Base-by-base conservation (phyloP, 1,284 basidiomycete genomes). In the Cystobasidium sp. region DNA sequence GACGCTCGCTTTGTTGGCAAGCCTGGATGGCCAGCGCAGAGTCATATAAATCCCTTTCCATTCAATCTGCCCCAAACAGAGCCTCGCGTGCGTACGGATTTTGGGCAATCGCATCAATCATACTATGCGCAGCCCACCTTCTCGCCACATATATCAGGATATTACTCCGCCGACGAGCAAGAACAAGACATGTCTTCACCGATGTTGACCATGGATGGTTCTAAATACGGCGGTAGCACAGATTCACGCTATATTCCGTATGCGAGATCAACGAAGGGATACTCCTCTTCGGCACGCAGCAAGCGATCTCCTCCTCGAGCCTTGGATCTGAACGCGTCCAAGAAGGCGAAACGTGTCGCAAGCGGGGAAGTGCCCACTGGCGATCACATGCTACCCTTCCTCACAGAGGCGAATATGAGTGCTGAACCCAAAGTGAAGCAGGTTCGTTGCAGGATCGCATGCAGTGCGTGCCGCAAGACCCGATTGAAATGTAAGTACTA, bases 391-490 rank as follows among this genome's bases (percentile, higher is more conserved):
- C 44, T 16, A 14, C 31, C 16, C 69, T 52, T 22, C 22, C 31
- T 22, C 7, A 18, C 41, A 3, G 22, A n/a, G 16, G 10, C 20
- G 14, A 46, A 10, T 5, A 53, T 31, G 56, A 39, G 31, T 31
- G 52, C 5, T 2, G 63, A 63, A 3, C 12, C 41, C 7, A 65
- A 59, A 39, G n/a, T 44, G 6, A 70, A 70, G 58, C 62, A 53
- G 24, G 39, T 44, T 52, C 61, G 70, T 9, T 52, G 47, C 53
- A 73, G 66, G 31, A 73, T 73, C n/a, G 70, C 70, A 4, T 73
- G 70, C 39, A 46, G 51, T n/a, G 70, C 70, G 1, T 73, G 70
- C 58, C 62, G 70, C 37, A 73, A 73, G 37, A 73, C 70, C 1
- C 62, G 70, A n/a, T 46, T 73, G 24, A 73, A 66, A 51, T 73